phyloP scores from a whole-genome alignment of 768 basidiomycete genomes.

The Leucosporidium creatinivorum region DNA sequence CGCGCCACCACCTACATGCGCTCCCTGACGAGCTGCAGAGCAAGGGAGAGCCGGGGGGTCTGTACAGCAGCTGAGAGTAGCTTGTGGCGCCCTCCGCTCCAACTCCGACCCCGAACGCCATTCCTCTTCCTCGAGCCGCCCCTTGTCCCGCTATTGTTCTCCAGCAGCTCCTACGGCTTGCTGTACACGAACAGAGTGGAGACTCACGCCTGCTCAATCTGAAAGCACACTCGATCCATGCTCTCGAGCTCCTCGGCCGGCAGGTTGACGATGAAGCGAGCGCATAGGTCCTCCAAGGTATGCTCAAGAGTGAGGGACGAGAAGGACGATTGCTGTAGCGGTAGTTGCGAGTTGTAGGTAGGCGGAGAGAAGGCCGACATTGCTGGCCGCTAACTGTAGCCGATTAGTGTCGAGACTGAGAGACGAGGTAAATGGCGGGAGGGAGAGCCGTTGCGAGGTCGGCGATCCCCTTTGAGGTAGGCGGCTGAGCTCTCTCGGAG shows the following conservation, averaged over 20 bases:
- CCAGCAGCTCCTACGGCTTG: no score
- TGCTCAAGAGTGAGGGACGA: constrained; percentile 11
- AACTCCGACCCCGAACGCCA: not conserved
- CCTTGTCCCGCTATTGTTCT: no score
- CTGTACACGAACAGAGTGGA: not conserved
- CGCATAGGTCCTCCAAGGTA: constrained; percentile 28
- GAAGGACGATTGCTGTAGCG: constrained; percentile 18
- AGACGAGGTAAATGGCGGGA: no score
- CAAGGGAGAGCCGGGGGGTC: no score
- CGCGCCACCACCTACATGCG: no score
- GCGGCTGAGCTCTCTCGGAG: no score
- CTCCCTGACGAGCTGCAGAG: no score
- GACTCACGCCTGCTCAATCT: constrained; percentile 95
- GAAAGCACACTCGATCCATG: constrained; percentile 91
- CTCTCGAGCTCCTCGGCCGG: constrained; percentile 86
- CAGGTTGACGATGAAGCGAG: constrained; percentile 89
- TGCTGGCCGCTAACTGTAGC: no score
- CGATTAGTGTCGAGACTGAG: no score
- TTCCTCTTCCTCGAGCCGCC: no score
- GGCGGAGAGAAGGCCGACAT: not conserved
- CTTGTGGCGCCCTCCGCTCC: not conserved
- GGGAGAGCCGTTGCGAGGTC: no score
- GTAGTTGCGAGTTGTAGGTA: not conserved
- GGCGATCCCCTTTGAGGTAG: no score
- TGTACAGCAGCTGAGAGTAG: constrained; percentile 6